Base-by-base conservation (phyloP, 163 green algal genomes). In the Chlamydomonas reinhardtii region DNA sequence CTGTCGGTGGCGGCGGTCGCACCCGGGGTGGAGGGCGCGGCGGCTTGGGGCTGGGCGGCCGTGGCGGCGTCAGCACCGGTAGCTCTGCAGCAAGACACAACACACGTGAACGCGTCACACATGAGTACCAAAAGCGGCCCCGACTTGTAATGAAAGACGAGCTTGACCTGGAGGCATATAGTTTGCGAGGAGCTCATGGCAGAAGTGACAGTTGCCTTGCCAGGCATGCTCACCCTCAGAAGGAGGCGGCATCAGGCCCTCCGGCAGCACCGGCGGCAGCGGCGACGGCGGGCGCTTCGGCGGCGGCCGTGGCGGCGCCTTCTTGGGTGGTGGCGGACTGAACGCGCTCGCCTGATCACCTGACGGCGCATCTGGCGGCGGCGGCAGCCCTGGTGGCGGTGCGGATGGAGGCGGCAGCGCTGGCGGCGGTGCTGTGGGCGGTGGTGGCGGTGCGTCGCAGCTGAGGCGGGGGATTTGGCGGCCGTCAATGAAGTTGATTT, bases 401-500 rank as follows among this genome's bases (percentile, higher is more conserved):
- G 31, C 31, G 2, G 27, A n/a, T n/a, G 59, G 59, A 14, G 72
- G 72, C 25, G 72, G 27, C 27, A 64, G 43, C 43, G 5, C 22
- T 29, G 22, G 39, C n/a, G 39, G 11, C 25, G 39, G 43, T 43
- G 27, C 27, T 11, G 16, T 25, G 11, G 48, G 52, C 52, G 48
- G 48, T n/a, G n/a, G 48, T 52, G 73, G 73, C 73, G 73, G 73
- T 52, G n/a, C 1, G 17, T 32, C 73, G 73, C 73, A 79, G 48
- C 17, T 69, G 73, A 79, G 73, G 15, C 17, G 4, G 16, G 73
- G 73, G 1, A 79, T n/a, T 20, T 31, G 31, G 17, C 73, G 48
- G 32, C 31, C 34, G 74, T 81, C 74, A 11, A 81, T 17, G 56
- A 56, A 71, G 54, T 71, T 81, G 54, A 81, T 59, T 32, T 81